Conservation (phyloP, 148 eudicot genomes). For the Arctostaphylos glauca region DNA sequence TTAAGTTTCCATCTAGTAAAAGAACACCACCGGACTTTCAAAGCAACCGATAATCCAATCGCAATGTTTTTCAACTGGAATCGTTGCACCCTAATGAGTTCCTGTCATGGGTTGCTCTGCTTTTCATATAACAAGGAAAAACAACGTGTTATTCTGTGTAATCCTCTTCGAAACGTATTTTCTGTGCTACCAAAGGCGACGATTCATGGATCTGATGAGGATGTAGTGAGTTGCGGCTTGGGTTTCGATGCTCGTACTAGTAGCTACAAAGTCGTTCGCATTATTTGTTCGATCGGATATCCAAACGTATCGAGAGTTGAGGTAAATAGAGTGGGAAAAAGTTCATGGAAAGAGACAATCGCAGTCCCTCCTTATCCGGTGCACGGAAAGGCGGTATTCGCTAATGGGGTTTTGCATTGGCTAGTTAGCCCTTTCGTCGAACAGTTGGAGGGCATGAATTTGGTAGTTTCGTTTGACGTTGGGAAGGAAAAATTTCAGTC, state of each 20-base stretch:
- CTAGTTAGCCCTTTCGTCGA: neutral
- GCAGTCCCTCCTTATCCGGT: neutral
- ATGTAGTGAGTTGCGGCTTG: neutral
- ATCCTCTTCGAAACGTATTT: neutral
- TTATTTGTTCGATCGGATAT: neutral
- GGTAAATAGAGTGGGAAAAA: constrained; percentile 12
- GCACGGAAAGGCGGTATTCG: constrained; percentile 4
- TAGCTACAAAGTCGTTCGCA: constrained; percentile 13
- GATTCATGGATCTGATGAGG: neutral
- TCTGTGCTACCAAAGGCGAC: neutral
- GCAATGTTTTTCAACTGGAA: neutral
- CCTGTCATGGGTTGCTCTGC: constrained; percentile 18
- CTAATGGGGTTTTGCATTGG: constrained; percentile 21
- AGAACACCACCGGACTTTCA: neutral
- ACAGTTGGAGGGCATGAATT: neutral
- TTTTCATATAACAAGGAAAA: neutral
- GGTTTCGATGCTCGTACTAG: constrained; percentile 12
- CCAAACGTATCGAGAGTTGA: neutral
- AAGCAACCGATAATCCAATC: neutral
- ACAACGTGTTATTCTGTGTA: neutral
- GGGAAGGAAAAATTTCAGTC: constrained; percentile 7
- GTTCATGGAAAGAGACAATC: constrained; percentile 9
- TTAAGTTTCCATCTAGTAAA: neutral
- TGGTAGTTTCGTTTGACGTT: constrained; percentile 13
- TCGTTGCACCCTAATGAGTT: neutral